A percentile compares a stretch with the other conserved stretches of the same genome.
phyloP scores from a whole-genome alignment of 208 protist species.

The Trypanosoma conorhini region DNA sequence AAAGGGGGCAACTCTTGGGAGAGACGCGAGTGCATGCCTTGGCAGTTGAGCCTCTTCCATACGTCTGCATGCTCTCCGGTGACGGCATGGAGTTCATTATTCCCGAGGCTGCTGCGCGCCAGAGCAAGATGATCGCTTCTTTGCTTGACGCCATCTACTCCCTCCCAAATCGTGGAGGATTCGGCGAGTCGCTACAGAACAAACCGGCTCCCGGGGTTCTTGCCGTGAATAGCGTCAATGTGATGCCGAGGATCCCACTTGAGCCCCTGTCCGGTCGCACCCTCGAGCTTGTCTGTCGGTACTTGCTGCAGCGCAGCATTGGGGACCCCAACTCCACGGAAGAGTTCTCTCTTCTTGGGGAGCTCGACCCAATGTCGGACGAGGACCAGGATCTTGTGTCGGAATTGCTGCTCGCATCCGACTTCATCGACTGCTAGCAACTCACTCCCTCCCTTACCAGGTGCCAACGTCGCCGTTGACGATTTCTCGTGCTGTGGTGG shows the following conservation, averaged over 20 bases:
- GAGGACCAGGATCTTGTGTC: slow-evolving; percentile 31
- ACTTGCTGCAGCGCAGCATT: slow-evolving; percentile 27
- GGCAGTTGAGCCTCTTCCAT: slow-evolving; percentile 30
- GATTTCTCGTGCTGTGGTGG: neutral
- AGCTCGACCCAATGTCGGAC: slow-evolving; percentile 27
- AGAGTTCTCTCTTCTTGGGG: slow-evolving; percentile 23
- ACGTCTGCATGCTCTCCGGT: slow-evolving; percentile 44
- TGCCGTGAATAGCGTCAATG: slow-evolving; percentile 21
- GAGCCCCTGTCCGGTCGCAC: slow-evolving; percentile 10
- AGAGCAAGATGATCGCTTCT: slow-evolving; percentile 51
- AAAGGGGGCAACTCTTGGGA: neutral
- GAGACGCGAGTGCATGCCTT: neutral
- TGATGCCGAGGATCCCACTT: slow-evolving; percentile 31
- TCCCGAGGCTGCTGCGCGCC: slow-evolving; percentile 48
- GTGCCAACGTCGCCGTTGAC: neutral
- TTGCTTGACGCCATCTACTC: slow-evolving; percentile 48
- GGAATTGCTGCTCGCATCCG: slow-evolving; percentile 30
- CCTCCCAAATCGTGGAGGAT: slow-evolving; percentile 28
- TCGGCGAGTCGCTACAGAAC: slow-evolving; percentile 3
- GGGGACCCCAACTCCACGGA: slow-evolving; percentile 28
- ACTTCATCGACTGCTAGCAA: slow-evolving; percentile 34
- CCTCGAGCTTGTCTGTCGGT: slow-evolving; percentile 27
- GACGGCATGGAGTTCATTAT: slow-evolving; percentile 59
- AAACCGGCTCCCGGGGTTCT: neutral
- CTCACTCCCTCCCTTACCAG: neutral